These are phyloP conservation scores for Botrytis aclada DNA, from an alignment of 2,329 filamentous ascomycete species.

Conservation along the genomic window DNA sequence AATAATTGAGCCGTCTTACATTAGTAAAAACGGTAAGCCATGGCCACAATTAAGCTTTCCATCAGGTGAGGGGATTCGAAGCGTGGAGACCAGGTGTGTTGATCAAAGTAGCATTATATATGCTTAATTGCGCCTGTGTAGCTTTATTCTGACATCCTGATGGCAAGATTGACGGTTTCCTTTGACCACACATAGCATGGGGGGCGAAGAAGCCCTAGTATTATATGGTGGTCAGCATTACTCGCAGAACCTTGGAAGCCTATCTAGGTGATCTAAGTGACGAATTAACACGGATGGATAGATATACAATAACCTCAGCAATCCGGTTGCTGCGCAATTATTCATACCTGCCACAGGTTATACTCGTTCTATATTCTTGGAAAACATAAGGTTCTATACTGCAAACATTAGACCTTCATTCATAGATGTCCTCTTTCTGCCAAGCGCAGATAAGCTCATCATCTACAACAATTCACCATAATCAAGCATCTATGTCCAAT, in stretches of 20 bases:
- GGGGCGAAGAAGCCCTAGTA: neutral
- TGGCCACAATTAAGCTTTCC: neutral
- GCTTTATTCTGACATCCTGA: slow-evolving; percentile 12
- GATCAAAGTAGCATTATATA: neutral
- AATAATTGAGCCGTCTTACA: slow-evolving; percentile 1
- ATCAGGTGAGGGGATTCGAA: neutral
- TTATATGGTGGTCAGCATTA: slow-evolving; percentile 13
- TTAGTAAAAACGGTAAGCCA: neutral
- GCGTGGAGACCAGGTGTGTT: neutral
- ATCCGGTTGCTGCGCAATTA: neutral
- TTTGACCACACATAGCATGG: neutral
- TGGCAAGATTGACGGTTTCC: neutral
- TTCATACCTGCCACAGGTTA: neutral
- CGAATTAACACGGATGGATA: neutral
- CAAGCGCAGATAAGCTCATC: neutral
- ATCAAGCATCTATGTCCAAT: neutral
- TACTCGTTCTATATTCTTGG: neutral
- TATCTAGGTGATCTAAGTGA: neutral
- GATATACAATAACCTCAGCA: neutral
- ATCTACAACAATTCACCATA: neutral
- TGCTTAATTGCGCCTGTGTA: neutral
- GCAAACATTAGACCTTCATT: neutral
- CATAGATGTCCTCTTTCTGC: neutral
- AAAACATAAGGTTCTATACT: neutral
- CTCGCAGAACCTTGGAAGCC: neutral